Evolutionary conservation across 441 rosid species (phyloP), one percentile per base, ranked within the genome.

Genomic region (Omphalea diandra): DNA sequence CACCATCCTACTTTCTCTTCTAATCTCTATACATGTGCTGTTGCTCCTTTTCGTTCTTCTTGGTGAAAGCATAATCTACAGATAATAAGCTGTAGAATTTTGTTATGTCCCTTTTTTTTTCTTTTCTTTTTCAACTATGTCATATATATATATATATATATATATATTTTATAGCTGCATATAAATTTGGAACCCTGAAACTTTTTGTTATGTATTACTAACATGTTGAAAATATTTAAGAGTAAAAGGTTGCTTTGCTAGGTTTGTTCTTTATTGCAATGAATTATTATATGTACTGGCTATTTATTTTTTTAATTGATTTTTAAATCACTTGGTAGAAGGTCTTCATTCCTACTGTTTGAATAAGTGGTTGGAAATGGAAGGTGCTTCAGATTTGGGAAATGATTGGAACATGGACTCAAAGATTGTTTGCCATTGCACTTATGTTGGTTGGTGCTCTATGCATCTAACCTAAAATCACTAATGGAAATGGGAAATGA

Each of bases 21-120:
- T n/a, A n/a, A n/a, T n/a, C n/a, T n/a, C n/a, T n/a, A n/a, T n/a
- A n/a, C 46, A 14, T 58, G 58, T 49, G 26, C 24, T 52, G n/a
- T n/a, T n/a, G 31, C 74, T 12, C 43, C 22, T 55, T 33, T 68
- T 52, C 77, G 77, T 41, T 62, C 70, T 70, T 67, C 64, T 63
- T 69, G 60, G 20, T 73, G 63, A 69, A 58, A 54, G 63, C 69
- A 40, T 38, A 64, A 82, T 81, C 86, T 74, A 69, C 85, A 74
- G 82, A 69, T 59, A n/a, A n/a, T n/a, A 62, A 73, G 52, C 82
- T 71, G 83, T 69, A 59, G 82, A 81, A 63, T 86, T 82, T 79
- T 81, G 83, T 27, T 65, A 61, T 61, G 65, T 60, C 66, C 63
- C 65, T 46, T 22, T 49, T n/a, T 60, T 40, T 43, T 20, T n/a